phyloP scores from a whole-genome alignment of 169 alveolate genomes.

The Eimeria maxima region DNA sequence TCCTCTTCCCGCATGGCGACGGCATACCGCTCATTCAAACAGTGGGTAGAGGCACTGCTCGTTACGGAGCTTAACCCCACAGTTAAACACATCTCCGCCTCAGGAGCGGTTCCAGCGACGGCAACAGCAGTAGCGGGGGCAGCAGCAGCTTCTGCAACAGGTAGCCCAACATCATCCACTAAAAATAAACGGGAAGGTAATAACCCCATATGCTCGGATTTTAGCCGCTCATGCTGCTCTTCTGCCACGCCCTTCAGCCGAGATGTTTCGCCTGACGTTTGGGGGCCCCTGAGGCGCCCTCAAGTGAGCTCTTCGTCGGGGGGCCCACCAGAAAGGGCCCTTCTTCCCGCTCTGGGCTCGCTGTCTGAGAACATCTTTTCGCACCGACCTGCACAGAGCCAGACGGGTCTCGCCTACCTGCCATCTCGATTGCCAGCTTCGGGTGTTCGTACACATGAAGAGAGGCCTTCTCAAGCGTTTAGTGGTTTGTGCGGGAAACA shows the following conservation, averaged over 20 bases:
- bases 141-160: neutral
- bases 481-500: neutral
- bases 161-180: neutral
- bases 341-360: neutral
- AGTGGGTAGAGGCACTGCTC: conserved; percentile 48
- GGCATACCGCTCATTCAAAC: conserved; percentile 45
- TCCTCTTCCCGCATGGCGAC: conserved; percentile 39
- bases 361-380: conserved; percentile 10
- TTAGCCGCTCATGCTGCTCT: conserved; percentile 47
- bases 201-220: conserved; percentile 3
- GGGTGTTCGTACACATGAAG: neutral
- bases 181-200: conserved; percentile 17
- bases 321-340: neutral
- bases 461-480: neutral
- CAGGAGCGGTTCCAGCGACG: neutral
- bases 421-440: conserved; percentile 4
- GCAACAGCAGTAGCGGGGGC: neutral
- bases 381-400: neutral
- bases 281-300: conserved; percentile 35
- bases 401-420: conserved; percentile 29
- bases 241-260: conserved; percentile 42
- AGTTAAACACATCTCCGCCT: conserved; percentile 1
- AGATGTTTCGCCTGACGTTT: neutral
- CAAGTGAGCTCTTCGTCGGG: neutral
- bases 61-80: conserved; percentile 50